Base-by-base conservation (phyloP, 805 yeast species). In the Kuraishia hungarica region DNA sequence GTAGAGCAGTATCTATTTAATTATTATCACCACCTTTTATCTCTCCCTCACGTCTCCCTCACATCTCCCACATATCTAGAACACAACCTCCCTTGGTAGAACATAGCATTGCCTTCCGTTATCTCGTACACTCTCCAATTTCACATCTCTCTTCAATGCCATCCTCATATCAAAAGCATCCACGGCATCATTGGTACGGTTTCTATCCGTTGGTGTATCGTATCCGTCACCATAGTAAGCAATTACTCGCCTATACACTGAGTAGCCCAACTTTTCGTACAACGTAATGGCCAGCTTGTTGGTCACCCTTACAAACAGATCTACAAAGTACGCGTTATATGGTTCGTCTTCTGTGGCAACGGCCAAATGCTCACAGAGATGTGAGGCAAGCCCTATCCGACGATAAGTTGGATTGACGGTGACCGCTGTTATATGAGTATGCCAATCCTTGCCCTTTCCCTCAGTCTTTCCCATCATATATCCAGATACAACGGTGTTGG, bases 401-500 rank as follows among this genome's bases (percentile, higher is more conserved):
- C 99, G 73, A 67, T 86, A 93, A 53, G 82, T 84, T 13, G 89
- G 85, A 57, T 87, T 86, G 1, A 94, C 87, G 0, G 98, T 91
- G 2, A 94, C 97, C 0, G 99, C 98, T 0, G 98, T 90, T 52
- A 94, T 91, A 68, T 94, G 99, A 1, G 96, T 82, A 65, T 94
- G 99, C 97, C 97, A 93, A 57, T 91, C 94, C 51, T 78, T 81
- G 4, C 78, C 82, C 43, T 75, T 75, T 0, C 99, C 99, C 67
- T 94, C 99, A 0, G 96, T 85, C 68, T 94, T 94, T n/a, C 96
- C 98, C 83, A 94, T 83, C 96, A 94, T 86, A 66, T 87, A 87
- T 0, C 92, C 93, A 39, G 88, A 75, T 28, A 74, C 71, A 51
- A 67, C 69, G 20, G 61, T 62, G 43, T 55, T 48, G 23, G 58